These are phyloP conservation scores for Leonotis leonurus DNA, from an alignment of 257 asterid species.

Conservation along the genomic window DNA sequence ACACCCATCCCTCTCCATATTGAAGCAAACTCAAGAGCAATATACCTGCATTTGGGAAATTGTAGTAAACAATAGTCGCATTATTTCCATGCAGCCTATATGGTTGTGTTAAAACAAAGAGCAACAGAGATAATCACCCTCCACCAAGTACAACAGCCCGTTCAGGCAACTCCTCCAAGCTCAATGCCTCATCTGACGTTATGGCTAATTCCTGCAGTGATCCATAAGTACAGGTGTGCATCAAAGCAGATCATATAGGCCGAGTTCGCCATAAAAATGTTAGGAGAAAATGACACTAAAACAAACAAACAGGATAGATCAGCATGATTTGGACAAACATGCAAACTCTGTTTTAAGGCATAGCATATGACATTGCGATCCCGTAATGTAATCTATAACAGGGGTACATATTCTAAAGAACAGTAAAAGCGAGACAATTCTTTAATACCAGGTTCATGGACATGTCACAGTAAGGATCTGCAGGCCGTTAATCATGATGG, in stretches of 20 bases:
- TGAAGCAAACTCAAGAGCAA: constrained; percentile 99
- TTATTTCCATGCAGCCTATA: constrained; percentile 4
- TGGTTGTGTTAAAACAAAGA: not conserved
- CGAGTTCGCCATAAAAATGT: not conserved
- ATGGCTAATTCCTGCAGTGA: constrained; percentile 69
- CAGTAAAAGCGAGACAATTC: not conserved
- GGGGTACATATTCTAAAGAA: not conserved
- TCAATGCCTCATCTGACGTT: constrained; percentile 95
- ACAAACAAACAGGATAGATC: not conserved
- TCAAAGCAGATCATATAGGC: constrained; percentile 2
- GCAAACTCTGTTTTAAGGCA: too few relatives aligned
- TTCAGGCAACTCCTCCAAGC: constrained; percentile 91
- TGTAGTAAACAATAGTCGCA: constrained; percentile 4
- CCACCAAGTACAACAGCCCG: constrained; percentile 84
- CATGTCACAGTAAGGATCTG: not conserved
- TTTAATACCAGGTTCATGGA: not conserved
- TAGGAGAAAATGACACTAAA: not conserved
- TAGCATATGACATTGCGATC: not conserved
- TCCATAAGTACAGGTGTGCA: not conserved
- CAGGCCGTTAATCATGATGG: not conserved
- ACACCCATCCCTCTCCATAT: constrained; percentile 99
- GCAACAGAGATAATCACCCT: constrained; percentile 46
- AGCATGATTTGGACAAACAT: too few relatives aligned
- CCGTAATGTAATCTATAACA: not conserved
- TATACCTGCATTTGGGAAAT: constrained; percentile 43